Conservation (phyloP, 306 rosid species). For the Gastrolobium bilobum region DNA sequence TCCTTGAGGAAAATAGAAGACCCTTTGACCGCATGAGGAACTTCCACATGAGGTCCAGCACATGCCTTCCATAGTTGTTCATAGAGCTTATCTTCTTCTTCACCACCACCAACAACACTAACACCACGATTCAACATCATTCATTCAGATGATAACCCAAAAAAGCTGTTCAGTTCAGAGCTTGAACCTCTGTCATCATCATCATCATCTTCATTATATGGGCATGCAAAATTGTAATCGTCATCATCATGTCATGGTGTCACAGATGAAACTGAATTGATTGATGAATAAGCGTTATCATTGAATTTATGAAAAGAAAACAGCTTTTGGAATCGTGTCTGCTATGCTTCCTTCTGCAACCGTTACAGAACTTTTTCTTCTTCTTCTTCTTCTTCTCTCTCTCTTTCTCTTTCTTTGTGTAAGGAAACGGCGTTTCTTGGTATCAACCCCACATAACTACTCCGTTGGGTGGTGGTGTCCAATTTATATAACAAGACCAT, state of each 20-base stretch:
- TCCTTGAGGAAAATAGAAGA: slow-evolving; percentile 86
- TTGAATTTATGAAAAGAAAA: slow-evolving; percentile 20
- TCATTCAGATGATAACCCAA: background rate
- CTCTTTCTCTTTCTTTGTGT: background rate
- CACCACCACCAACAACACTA: background rate
- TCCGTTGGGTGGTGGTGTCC: slow-evolving; percentile 23
- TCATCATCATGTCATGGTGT: background rate
- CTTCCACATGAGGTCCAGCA: slow-evolving; percentile 86
- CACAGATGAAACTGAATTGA: slow-evolving; percentile 13
- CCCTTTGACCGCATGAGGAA: slow-evolving; percentile 72
- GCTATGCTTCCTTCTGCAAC: slow-evolving; percentile 19
- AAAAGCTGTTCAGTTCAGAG: background rate
- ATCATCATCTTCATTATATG: background rate
- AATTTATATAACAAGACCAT: slow-evolving; percentile 26
- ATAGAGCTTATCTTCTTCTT: slow-evolving; percentile 61
- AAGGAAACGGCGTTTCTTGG: slow-evolving; percentile 45
- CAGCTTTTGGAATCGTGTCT: slow-evolving; percentile 39
- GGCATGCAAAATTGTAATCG: background rate
- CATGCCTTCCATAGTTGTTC: slow-evolving; percentile 85
- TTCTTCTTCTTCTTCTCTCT: too few species aligned
- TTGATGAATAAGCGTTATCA: slow-evolving; percentile 10
- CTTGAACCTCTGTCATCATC: slow-evolving; percentile 3
- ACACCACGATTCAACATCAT: slow-evolving; percentile 21
- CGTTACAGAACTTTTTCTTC: slow-evolving; percentile 18
- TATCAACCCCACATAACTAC: slow-evolving; percentile 6